Evolutionary conservation across 202 grass and related monocot genomes (phyloP).

Genomic region (Alloteropsis angusta): DNA sequence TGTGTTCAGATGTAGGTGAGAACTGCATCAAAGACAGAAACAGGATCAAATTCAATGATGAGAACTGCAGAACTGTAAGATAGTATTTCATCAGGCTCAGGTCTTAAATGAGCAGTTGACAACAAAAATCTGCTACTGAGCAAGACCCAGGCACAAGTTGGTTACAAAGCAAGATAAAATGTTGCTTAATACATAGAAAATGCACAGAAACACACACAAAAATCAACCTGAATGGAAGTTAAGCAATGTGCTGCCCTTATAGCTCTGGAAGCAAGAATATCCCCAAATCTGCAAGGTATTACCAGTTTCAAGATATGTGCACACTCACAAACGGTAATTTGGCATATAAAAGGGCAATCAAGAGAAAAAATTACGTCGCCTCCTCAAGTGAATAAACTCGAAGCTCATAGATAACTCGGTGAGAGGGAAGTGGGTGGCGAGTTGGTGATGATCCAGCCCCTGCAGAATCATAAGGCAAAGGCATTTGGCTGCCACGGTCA

Average conservation of each 20-base stretch:
- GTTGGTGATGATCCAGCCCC: conserved; percentile 86
- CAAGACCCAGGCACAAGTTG: background rate
- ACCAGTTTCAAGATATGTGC: conserved; percentile 16
- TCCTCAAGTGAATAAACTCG: conserved; percentile 96
- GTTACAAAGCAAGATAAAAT: background rate
- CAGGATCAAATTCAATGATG: conserved; percentile 15
- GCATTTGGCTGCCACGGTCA: conserved; percentile 52
- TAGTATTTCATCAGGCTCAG: background rate
- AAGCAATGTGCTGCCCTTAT: conserved; percentile 98
- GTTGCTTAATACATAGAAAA: background rate
- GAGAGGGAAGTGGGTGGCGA: conserved; percentile 78
- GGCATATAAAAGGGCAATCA: conserved; percentile 12
- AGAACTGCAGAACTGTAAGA: conserved; percentile 9
- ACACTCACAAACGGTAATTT: background rate
- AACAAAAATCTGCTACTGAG: background rate
- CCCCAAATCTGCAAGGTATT: conserved; percentile 58
- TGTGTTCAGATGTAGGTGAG: conserved; percentile 90
- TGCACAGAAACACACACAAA: background rate
- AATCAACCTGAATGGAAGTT: conserved; percentile 95
- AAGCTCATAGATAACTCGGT: conserved; percentile 97
- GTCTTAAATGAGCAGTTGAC: background rate
- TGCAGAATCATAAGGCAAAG: conserved; percentile 59
- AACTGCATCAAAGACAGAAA: conserved; percentile 50
- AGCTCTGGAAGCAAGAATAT: conserved; percentile 77
- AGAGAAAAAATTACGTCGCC: conserved; percentile 53